Conservation (phyloP, 176 grass and related monocot genomes). For the Cenchrus purpureus region DNA sequence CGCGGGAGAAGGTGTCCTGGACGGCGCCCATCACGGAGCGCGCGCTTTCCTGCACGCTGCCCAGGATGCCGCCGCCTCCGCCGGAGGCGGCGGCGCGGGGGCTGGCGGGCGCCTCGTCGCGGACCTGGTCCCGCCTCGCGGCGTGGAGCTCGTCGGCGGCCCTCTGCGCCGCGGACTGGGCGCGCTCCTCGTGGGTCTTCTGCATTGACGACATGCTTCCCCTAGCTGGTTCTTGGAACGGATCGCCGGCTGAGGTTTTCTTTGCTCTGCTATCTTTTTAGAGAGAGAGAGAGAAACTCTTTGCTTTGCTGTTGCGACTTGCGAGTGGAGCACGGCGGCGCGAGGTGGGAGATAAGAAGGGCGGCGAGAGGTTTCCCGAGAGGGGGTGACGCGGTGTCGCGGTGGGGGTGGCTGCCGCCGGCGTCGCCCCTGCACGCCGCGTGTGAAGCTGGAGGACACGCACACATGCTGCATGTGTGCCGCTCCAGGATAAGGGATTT, state of each 20-base stretch:
- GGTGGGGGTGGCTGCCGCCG: neutral
- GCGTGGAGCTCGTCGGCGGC: conserved; percentile 50
- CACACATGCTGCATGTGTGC: neutral
- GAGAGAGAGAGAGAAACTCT: no score
- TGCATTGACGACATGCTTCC: conserved; percentile 53
- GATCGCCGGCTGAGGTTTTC: neutral
- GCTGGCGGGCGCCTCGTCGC: neutral
- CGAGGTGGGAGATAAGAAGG: neutral
- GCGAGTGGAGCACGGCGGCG: neutral
- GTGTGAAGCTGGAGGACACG: conserved; percentile 38
- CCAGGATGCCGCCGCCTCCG: conserved; percentile 33
- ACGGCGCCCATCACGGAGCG: conserved; percentile 47
- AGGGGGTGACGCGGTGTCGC: neutral
- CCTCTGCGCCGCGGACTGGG: conserved; percentile 47
- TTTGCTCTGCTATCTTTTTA: no score
- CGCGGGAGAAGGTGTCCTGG: conserved; percentile 16
- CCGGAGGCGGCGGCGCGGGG: conserved; percentile 27
- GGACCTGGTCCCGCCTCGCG: conserved; percentile 1
- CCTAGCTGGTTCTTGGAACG: neutral
- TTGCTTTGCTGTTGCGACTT: neutral
- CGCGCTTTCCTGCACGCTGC: conserved; percentile 50
- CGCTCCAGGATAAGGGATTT: neutral
- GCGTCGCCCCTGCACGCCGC: conserved; percentile 13
- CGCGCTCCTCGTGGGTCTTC: conserved; percentile 49
- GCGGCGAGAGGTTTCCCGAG: neutral